Percentiles rank a stretch among this genome's conserved stretches.
Evolutionary conservation across 768 basidiomycete species (phyloP).

Genomic region (Lepiota brunneoincarnata): DNA sequence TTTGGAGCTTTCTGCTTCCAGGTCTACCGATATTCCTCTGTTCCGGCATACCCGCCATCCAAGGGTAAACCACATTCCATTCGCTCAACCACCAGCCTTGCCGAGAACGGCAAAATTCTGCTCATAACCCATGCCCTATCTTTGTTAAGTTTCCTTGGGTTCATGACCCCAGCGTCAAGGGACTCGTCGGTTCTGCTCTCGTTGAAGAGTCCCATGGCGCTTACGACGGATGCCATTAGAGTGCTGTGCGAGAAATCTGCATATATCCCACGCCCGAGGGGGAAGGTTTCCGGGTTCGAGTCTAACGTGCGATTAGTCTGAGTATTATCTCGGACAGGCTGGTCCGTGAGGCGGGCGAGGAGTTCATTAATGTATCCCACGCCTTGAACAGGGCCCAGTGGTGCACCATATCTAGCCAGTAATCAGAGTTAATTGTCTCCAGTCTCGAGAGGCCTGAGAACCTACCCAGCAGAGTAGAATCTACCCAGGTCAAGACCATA

Average conservation of each 20-base stretch:
- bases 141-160: conserved; percentile 29
- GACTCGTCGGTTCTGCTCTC: conserved; percentile 17
- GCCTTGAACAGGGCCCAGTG: conserved; percentile 72
- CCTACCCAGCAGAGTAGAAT: conserved; percentile 74
- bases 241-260: conserved; percentile 87
- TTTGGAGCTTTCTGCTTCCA: background rate
- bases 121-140: conserved; percentile 51
- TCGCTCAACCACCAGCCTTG: conserved; percentile 70
- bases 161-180: conserved; percentile 17
- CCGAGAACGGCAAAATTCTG: conserved; percentile 71
- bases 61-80: conserved; percentile 37
- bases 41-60: too few species aligned
- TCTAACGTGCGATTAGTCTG: conserved; percentile 77
- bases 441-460: background rate
- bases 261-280: conserved; percentile 60
- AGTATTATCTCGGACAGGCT: conserved; percentile 62
- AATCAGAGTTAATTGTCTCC: too few species aligned
- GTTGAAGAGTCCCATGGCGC: conserved; percentile 52
- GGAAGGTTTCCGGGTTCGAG: conserved; percentile 61
- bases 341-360: conserved; percentile 68
- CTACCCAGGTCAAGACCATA: conserved; percentile 73
- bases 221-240: conserved; percentile 75
- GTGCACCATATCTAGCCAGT: conserved; percentile 50
- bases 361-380: conserved; percentile 89
- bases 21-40: too few species aligned